These are phyloP conservation scores for Durio zibethinus DNA, from an alignment of 345 rosid genomes.

Conservation along the genomic window DNA sequence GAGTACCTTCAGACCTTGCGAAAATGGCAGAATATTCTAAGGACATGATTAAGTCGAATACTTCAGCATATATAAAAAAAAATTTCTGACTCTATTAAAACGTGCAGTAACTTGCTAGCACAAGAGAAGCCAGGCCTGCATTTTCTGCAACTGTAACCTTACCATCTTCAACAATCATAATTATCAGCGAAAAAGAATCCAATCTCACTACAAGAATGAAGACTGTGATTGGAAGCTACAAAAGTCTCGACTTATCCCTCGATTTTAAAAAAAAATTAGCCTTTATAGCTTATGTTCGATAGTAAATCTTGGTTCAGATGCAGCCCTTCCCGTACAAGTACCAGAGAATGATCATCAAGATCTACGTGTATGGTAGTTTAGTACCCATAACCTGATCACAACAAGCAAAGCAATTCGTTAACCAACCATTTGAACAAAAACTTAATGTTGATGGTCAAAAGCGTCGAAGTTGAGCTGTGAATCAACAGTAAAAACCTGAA, in stretches of 20 bases:
- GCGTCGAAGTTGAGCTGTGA: background rate
- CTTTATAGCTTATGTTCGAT: background rate
- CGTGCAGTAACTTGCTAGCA: background rate
- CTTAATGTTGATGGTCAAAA: background rate
- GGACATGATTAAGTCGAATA: background rate
- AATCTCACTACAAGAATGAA: background rate
- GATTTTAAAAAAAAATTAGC: background rate
- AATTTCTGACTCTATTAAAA: background rate
- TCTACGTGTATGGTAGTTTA: conserved; percentile 4
- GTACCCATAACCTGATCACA: background rate
- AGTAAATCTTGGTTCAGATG: background rate
- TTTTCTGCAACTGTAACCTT: background rate
- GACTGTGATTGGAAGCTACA: background rate
- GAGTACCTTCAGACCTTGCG: background rate
- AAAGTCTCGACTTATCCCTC: background rate
- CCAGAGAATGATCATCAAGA: background rate
- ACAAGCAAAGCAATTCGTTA: background rate
- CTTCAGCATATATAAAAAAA: background rate
- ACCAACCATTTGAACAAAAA: background rate
- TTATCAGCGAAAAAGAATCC: background rate
- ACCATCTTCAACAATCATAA: background rate
- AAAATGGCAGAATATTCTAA: background rate
- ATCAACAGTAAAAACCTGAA: conserved; percentile 44
- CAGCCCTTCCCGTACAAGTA: background rate
- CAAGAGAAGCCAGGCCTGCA: background rate